phyloP scores from a whole-genome alignment of 2,329 filamentous ascomycete species.

The Blumeria hordei region DNA sequence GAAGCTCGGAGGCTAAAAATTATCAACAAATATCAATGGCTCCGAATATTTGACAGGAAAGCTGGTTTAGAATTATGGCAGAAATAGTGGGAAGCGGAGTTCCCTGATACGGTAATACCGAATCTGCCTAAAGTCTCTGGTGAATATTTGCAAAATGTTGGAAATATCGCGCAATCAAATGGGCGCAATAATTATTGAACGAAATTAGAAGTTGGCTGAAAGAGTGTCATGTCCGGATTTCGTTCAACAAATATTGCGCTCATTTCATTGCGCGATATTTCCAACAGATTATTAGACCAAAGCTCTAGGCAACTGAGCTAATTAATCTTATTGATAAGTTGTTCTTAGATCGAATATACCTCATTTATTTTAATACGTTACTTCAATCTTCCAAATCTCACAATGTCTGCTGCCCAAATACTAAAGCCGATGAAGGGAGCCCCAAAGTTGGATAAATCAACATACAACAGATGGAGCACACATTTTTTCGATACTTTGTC shows the following conservation, averaged over 20 bases:
- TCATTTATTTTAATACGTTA: too few species aligned
- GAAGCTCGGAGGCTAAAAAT: background rate
- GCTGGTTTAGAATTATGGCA: background rate
- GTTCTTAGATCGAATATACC: too few species aligned
- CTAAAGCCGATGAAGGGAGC: background rate
- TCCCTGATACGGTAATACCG: background rate
- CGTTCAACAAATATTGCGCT: too few species aligned
- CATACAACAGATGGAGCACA: background rate
- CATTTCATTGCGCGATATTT: too few species aligned
- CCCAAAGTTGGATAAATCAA: background rate
- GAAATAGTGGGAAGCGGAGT: background rate
- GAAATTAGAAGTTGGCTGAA: too few species aligned
- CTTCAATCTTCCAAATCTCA: too few species aligned
- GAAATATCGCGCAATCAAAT: too few species aligned
- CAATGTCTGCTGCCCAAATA: background rate
- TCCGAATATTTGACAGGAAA: background rate
- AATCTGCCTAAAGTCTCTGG: background rate
- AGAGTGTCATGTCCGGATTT: too few species aligned
- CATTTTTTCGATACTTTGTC: background rate
- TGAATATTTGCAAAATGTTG: background rate
- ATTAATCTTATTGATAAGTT: too few species aligned
- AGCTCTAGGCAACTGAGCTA: too few species aligned
- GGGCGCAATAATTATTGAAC: too few species aligned
- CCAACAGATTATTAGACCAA: too few species aligned
- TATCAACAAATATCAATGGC: background rate